phyloP scores from a whole-genome alignment of 1,284 basidiomycete genomes.

The Heterobasidion occidentale region DNA sequence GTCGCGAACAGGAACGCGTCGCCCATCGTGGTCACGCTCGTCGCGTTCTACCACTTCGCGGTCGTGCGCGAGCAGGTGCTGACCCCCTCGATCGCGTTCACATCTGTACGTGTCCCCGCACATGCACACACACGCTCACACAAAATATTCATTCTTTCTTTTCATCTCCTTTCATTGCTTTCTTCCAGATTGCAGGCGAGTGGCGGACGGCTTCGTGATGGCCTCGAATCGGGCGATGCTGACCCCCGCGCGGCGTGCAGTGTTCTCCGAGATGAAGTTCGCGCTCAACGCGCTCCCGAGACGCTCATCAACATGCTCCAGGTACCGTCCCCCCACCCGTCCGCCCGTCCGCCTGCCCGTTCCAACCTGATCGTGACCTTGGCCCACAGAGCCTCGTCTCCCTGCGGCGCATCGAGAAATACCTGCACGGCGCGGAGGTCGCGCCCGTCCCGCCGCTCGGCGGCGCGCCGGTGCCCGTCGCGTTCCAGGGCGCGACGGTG shows the following conservation, averaged over 20 bases:
- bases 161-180: too few species aligned
- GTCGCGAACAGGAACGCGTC: conserved; percentile 49
- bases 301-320: conserved; percentile 85
- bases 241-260: conserved; percentile 23
- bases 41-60: conserved; percentile 81
- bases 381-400: conserved; percentile 65
- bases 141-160: background rate
- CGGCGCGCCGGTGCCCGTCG: conserved; percentile 52
- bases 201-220: background rate
- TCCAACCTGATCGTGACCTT: background rate
- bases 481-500: conserved; percentile 77
- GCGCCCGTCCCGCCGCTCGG: conserved; percentile 47
- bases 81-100: conserved; percentile 84
- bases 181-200: background rate
- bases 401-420: conserved; percentile 86
- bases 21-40: conserved; percentile 69
- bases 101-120: conserved; percentile 44
- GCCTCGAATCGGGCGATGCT: conserved; percentile 40
- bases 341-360: background rate
- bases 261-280: conserved; percentile 84
- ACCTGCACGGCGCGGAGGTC: conserved; percentile 70
- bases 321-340: conserved; percentile 24
- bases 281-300: conserved; percentile 80
- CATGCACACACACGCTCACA: background rate
- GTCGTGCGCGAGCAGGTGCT: conserved; percentile 61